Evolutionary conservation across 768 basidiomycete genomes (phyloP).

Genomic region (Lactarius evosmus): DNA sequence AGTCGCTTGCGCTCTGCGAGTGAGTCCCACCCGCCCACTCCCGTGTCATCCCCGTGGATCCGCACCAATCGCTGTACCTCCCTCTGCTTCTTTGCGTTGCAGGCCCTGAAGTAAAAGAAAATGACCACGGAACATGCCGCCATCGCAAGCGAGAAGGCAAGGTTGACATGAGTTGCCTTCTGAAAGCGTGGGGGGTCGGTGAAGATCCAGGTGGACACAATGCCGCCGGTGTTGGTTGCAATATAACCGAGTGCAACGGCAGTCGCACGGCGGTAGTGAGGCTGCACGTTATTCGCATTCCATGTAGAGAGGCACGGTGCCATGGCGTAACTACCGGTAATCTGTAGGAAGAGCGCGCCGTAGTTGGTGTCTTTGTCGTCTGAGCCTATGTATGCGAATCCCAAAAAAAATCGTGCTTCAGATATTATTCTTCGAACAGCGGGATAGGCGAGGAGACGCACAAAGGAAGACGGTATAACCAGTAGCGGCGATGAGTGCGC

Average conservation of each 20-base stretch:
- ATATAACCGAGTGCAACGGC: constrained; percentile 33
- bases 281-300: constrained; percentile 35
- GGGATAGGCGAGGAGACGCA: neutral
- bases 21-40: constrained; percentile 23
- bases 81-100: constrained; percentile 20
- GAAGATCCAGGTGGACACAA: constrained; percentile 25
- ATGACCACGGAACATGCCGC: constrained; percentile 1
- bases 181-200: constrained; percentile 22
- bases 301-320: constrained; percentile 33
- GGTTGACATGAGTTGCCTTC: constrained; percentile 23
- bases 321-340: constrained; percentile 32
- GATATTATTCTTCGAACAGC: neutral
- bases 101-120: constrained; percentile 12
- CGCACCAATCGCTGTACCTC: constrained; percentile 9
- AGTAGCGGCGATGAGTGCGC: constrained; percentile 19
- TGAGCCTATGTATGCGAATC: constrained; percentile 18
- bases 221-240: constrained; percentile 25
- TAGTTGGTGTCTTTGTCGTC: constrained; percentile 29
- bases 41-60: constrained; percentile 9
- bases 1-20: constrained; percentile 16
- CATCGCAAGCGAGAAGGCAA: constrained; percentile 17
- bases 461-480: constrained; percentile 28
- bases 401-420: neutral
- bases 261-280: constrained; percentile 35
- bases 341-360: constrained; percentile 34